A percentile compares a stretch with the other conserved stretches of the same genome.
Conservation (phyloP, 371 early-diverging fungal genomes). For the Thermomucor indicae-seudaticae region DNA sequence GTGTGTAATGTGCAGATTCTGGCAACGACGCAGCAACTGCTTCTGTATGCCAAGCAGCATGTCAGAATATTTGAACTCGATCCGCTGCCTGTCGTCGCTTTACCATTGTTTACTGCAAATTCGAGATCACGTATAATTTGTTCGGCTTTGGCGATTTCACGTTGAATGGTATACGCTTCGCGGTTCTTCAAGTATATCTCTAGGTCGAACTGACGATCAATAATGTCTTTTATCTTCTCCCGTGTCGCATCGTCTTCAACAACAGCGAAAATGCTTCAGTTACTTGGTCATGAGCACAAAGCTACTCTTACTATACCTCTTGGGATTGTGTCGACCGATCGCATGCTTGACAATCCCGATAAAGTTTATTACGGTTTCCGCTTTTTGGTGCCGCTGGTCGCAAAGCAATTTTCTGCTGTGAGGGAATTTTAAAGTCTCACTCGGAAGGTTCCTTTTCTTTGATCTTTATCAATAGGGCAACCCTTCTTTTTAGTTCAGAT, state of each 20-base stretch:
- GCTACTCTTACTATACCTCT: background rate
- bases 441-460: no score
- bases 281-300: background rate
- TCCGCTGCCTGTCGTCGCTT: slow-evolving; percentile 16
- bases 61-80: no score
- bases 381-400: no score
- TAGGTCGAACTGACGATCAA: slow-evolving; percentile 70
- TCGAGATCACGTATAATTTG: slow-evolving; percentile 46
- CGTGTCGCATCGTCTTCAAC: slow-evolving; percentile 41
- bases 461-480: no score
- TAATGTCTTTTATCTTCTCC: slow-evolving; percentile 52
- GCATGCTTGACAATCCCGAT: background rate
- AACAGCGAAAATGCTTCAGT: background rate
- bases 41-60: no score
- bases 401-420: no score
- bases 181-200: slow-evolving; percentile 66
- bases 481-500: no score
- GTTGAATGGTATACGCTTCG: slow-evolving; percentile 51
- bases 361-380: no score
- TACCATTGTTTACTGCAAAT: slow-evolving; percentile 53
- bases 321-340: background rate
- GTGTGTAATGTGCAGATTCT: slow-evolving; percentile 36
- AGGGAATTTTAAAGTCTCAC: no score
- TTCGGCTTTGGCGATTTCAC: slow-evolving; percentile 57
- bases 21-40: no score